Evolutionary conservation across 805 yeast genomes (phyloP).

Genomic region (Metschnikowia anglica): DNA sequence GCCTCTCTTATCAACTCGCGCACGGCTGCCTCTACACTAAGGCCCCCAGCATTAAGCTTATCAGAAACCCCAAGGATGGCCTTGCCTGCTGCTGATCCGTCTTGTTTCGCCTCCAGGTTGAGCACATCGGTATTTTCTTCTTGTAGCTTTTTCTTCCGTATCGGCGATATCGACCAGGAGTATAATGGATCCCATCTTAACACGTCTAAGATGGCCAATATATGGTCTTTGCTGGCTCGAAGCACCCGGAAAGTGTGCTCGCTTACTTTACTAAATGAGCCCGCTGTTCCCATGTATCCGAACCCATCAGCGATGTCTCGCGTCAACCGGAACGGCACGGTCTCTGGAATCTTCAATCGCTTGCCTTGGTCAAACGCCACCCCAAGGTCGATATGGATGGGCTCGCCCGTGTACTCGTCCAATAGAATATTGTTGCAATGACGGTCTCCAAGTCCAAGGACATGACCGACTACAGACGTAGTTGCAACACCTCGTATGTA

Average conservation of each 20-base stretch:
- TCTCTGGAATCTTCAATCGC: conserved; percentile 80
- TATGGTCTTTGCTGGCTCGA: conserved; percentile 62
- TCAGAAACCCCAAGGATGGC: conserved; percentile 72
- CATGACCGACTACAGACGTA: conserved; percentile 80
- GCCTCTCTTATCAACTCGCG: conserved; percentile 81
- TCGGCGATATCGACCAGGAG: conserved; percentile 84
- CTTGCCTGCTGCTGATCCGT: conserved; percentile 71
- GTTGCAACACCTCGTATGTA: conserved; percentile 82
- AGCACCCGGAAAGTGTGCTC: conserved; percentile 71
- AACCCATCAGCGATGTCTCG: conserved; percentile 90
- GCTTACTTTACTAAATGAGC: conserved; percentile 69
- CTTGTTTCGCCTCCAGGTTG: conserved; percentile 29
- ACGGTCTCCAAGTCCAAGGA: conserved; percentile 92
- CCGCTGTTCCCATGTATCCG: conserved; percentile 83
- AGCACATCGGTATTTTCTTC: conserved; percentile 28
- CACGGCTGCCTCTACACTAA: conserved; percentile 82
- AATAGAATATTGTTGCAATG: conserved; percentile 87
- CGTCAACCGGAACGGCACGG: conserved; percentile 90
- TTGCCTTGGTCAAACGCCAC: conserved; percentile 96
- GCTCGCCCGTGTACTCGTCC: conserved; percentile 84
- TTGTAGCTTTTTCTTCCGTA: conserved; percentile 56
- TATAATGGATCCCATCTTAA: conserved; percentile 90
- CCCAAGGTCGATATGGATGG: conserved; percentile 93
- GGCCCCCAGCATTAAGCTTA: conserved; percentile 62
- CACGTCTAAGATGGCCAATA: conserved; percentile 80